phyloP scores from a whole-genome alignment of 371 early-diverging fungal species.

The Lichtheimia ornata region DNA sequence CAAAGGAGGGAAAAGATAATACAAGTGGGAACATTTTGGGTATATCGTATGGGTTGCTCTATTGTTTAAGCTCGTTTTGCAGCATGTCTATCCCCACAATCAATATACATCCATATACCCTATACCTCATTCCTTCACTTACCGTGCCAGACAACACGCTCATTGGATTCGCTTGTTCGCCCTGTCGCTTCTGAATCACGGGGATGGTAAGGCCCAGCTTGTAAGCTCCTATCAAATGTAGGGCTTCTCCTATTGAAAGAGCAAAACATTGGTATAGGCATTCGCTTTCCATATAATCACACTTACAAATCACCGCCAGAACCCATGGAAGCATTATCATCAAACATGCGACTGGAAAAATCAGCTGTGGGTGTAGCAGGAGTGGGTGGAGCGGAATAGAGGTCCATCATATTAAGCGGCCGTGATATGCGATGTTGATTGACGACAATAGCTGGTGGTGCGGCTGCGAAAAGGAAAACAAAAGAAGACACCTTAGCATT shows the following conservation, averaged over 20 bases:
- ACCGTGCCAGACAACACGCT: constrained; percentile 11
- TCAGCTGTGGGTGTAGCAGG: constrained; percentile 9
- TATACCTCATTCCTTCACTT: background rate
- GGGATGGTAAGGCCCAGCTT: background rate
- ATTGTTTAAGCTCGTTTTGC: constrained; percentile 6
- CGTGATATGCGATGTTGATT: constrained; percentile 10
- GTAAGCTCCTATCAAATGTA: constrained; percentile 3
- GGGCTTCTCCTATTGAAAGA: constrained; percentile 5
- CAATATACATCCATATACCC: no score
- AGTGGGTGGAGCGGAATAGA: constrained; percentile 9
- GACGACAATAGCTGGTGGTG: constrained; percentile 7
- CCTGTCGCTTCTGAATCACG: background rate
- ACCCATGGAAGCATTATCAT: constrained; percentile 4
- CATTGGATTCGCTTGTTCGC: background rate
- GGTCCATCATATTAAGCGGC: constrained; percentile 6
- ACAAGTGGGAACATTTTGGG: background rate
- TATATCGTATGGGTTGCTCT: background rate
- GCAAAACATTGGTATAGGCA: background rate
- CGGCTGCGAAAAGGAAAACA: background rate
- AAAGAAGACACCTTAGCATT: no score
- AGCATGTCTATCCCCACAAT: constrained; percentile 11
- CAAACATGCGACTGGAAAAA: background rate
- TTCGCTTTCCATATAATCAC: background rate
- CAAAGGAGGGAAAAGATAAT: no score
- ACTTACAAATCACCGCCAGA: constrained; percentile 8